phyloP scores from a whole-genome alignment of 2,329 filamentous ascomycete genomes.

The Aspergillus nomiae region DNA sequence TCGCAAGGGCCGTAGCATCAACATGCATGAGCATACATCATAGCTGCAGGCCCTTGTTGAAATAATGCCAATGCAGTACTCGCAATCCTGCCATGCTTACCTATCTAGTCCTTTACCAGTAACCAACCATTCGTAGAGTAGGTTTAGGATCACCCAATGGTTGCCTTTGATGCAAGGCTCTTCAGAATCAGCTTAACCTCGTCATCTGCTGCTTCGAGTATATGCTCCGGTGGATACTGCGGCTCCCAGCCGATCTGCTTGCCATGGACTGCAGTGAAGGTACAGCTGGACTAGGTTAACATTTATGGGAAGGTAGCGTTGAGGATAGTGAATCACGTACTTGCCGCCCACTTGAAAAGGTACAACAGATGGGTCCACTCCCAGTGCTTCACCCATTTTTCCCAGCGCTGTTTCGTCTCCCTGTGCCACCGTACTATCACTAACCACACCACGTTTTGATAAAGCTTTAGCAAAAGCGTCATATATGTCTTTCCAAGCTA shows the following conservation, averaged over 20 bases:
- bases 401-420: conserved; percentile 41
- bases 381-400: conserved; percentile 46
- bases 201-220: conserved; percentile 48
- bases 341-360: conserved; percentile 46
- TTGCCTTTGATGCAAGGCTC: not conserved
- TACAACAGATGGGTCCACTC: conserved; percentile 38
- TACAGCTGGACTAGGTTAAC: conserved; percentile 38
- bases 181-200: conserved; percentile 51
- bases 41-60: too few relatives aligned
- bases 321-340: conserved; percentile 32
- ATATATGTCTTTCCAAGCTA: conserved; percentile 57
- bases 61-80: too few relatives aligned
- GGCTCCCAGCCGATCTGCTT: conserved; percentile 51
- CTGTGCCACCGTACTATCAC: conserved; percentile 36
- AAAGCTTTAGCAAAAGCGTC: conserved; percentile 47
- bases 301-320: not conserved
- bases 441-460: conserved; percentile 42
- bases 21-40: too few relatives aligned
- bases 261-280: conserved; percentile 46
- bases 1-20: too few relatives aligned
- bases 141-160: not conserved
- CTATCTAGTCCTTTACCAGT: too few relatives aligned
- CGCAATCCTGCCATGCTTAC: too few relatives aligned
- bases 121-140: too few relatives aligned
- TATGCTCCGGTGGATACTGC: conserved; percentile 46